Conservation (phyloP, 495 filamentous ascomycete species). For the Glarea lozoyensis region DNA sequence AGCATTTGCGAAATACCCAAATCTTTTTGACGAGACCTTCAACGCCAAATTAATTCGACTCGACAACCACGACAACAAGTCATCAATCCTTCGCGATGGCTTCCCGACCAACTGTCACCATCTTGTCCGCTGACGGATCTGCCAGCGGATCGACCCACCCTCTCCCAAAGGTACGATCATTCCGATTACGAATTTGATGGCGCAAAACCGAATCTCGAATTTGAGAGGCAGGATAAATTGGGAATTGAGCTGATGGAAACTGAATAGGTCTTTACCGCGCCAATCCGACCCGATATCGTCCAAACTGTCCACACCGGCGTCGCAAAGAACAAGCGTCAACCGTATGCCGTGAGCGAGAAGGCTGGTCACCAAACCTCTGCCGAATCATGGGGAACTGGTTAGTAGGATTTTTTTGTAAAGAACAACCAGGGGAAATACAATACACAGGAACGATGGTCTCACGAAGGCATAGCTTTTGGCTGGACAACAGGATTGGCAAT, state of each 20-base stretch:
- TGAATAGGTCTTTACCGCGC: constrained; percentile 71
- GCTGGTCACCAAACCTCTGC: constrained; percentile 99
- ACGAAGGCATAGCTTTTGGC: no score
- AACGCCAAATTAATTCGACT: constrained; percentile 2
- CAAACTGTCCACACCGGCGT: constrained; percentile 96
- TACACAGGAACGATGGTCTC: no score
- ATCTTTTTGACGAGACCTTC: background rate
- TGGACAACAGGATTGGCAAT: no score
- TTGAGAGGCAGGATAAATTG: background rate
- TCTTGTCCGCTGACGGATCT: constrained; percentile 86
- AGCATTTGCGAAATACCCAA: no score
- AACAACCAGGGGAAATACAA: no score
- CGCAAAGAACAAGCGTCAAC: constrained; percentile 99
- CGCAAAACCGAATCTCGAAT: background rate
- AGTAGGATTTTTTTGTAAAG: constrained; percentile 34
- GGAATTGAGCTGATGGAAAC: constrained; percentile 14
- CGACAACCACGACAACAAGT: constrained; percentile 18
- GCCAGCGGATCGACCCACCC: constrained; percentile 78
- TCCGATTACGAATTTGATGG: background rate
- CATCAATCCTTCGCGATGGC: constrained; percentile 50
- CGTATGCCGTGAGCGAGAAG: constrained; percentile 99
- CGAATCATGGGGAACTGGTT: constrained; percentile 99
- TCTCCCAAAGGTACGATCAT: constrained; percentile 53
- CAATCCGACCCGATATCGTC: constrained; percentile 99
- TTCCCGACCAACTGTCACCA: constrained; percentile 88